Evolutionary conservation across 495 filamentous ascomycete species (phyloP).

Genomic region (Tuber borchii): DNA sequence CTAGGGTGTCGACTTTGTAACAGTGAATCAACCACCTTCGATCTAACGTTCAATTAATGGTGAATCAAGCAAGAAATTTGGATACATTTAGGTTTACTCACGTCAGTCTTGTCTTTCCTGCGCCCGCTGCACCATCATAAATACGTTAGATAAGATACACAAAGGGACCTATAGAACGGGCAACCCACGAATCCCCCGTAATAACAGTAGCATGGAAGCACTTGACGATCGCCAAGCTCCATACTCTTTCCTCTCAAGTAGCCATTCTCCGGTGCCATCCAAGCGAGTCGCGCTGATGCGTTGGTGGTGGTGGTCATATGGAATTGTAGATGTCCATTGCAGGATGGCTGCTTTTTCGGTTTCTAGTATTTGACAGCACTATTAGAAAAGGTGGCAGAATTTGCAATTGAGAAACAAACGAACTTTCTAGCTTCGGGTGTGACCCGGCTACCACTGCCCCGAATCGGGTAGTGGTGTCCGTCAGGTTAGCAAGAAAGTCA

Average conservation of each 20-base stretch:
- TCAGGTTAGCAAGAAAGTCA: background rate
- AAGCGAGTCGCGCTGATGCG: constrained; percentile 10
- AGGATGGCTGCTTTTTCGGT: constrained; percentile 9
- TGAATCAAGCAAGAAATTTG: background rate
- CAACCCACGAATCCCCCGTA: constrained; percentile 26
- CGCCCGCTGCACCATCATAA: constrained; percentile 9
- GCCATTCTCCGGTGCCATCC: constrained; percentile 22
- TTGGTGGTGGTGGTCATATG: constrained; percentile 15
- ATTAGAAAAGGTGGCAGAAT: background rate
- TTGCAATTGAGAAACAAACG: background rate
- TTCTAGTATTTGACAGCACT: background rate
- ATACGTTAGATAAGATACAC: background rate
- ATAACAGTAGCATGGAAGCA: constrained; percentile 16
- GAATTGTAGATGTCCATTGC: constrained; percentile 12
- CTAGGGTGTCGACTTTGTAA: background rate
- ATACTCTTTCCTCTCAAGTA: constrained; percentile 19
- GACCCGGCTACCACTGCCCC: background rate
- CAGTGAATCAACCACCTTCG: constrained; percentile 14
- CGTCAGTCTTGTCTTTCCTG: constrained; percentile 24
- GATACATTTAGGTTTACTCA: background rate
- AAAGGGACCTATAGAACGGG: background rate
- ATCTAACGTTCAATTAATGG: background rate
- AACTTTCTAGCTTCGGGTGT: background rate
- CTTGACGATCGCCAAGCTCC: constrained; percentile 13
- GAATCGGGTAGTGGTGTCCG: background rate